Base-by-base conservation (phyloP, 148 eudicot species). In the Vaccinium vitisidaea region DNA sequence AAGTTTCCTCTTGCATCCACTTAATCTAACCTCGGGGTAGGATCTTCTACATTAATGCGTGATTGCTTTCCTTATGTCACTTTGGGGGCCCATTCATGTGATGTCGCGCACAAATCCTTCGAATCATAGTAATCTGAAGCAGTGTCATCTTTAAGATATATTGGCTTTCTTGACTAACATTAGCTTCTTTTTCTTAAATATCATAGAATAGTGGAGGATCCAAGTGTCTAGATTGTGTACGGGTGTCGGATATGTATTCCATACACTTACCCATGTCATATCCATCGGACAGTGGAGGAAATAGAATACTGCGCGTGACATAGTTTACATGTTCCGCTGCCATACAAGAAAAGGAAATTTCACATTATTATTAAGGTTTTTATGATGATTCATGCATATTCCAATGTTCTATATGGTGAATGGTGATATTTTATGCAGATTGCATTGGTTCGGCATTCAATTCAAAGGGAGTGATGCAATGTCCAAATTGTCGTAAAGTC, bases 381-480 rank as follows among this genome's bases (percentile, higher is more conserved):
- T 84, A 78, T 78, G 32, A 27, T 30, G 65, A 54, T 19, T 53
- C 12, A 32, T 59, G 39, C 80, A 21, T 84, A 36, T 75, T 75
- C 70, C 53, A 23, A 80, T 70, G 30, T 58, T 80, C 23, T 11
- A 12, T 36, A 32, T 65, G 18, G 0, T 75, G 46, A 2, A 32
- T 65, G 18, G 0, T 75, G 46, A 2, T 18, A 52, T 21, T 63
- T 15, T 82, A 58, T 86, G 32, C 94, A 94, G 98, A 93, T 85
- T 94, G 95, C 91, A 94, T 94, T 55, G 98, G 95, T 21, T 94
- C 98, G 43, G 93, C 93, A 75, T 94, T 94, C 78, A 94, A 94
- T 82, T 73, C 82, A 70, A 94, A 92, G 87, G 95, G 94, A 85
- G 85, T 70, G 59, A 94, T 93, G 98, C 93, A 93, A 87, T 94